Conservation (phyloP, 495 filamentous ascomycete species). For the Daldinia bambusicola region DNA sequence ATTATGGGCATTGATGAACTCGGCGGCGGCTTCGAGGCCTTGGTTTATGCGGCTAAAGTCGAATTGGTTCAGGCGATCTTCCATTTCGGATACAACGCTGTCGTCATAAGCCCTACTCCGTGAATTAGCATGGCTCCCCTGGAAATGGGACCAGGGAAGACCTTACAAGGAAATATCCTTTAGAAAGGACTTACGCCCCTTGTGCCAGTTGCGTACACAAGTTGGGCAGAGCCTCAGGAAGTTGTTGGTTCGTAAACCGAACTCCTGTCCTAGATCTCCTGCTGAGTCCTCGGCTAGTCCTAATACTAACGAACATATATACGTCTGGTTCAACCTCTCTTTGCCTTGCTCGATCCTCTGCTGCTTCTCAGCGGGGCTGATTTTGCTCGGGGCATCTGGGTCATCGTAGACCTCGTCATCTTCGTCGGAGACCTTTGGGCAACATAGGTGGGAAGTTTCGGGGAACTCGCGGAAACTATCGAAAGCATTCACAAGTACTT, state of each 20-base stretch:
- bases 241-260: conserved; percentile 58
- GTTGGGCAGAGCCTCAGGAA: conserved; percentile 75
- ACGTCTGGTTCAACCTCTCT: conserved; percentile 64
- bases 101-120: conserved; percentile 46
- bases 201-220: conserved; percentile 85
- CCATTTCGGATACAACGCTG: conserved; percentile 49
- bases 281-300: conserved; percentile 72
- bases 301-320: conserved; percentile 73
- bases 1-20: conserved; percentile 53
- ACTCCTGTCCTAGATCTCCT: conserved; percentile 66
- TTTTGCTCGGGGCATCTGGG: conserved; percentile 51
- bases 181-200: conserved; percentile 69
- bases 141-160: not conserved
- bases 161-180: conserved; percentile 66
- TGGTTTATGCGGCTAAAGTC: conserved; percentile 51
- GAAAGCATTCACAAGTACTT: conserved; percentile 40
- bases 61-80: conserved; percentile 57
- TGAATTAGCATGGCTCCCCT: conserved; percentile 53
- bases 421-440: conserved; percentile 55
- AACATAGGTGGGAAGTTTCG: conserved; percentile 52
- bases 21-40: conserved; percentile 51
- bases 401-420: conserved; percentile 66
- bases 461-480: conserved; percentile 56
- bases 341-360: conserved; percentile 60
- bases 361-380: conserved; percentile 51